Conservation (phyloP, 2,329 filamentous ascomycete genomes). For the Aspergillus sp. region DNA sequence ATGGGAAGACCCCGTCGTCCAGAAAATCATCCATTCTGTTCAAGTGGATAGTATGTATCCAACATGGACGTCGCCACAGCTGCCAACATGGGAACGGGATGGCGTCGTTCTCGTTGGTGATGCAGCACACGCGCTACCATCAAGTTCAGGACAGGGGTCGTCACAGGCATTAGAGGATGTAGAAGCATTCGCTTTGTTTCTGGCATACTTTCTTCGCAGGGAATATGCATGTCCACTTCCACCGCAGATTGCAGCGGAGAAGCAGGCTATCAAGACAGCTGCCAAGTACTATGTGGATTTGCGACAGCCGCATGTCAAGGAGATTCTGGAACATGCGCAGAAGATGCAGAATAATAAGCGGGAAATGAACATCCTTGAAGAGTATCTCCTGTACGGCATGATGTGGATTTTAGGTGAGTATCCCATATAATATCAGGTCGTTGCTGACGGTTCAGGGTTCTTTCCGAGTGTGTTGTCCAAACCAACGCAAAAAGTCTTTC, state of each 20-base stretch:
- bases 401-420: constrained; percentile 33
- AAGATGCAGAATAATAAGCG: constrained; percentile 30
- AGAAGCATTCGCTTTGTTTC: constrained; percentile 42
- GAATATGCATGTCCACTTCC: constrained; percentile 1
- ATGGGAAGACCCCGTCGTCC: constrained; percentile 46
- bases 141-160: constrained; percentile 52
- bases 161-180: constrained; percentile 55
- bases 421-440: neutral
- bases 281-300: constrained; percentile 29
- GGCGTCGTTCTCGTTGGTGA: constrained; percentile 53
- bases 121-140: constrained; percentile 53
- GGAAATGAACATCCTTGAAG: constrained; percentile 27
- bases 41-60: constrained; percentile 43
- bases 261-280: constrained; percentile 19
- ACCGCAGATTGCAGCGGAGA: constrained; percentile 7
- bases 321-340: constrained; percentile 27
- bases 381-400: constrained; percentile 34
- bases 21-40: constrained; percentile 34
- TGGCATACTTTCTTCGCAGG: constrained; percentile 25
- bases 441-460: constrained; percentile 13
- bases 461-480: constrained; percentile 16
- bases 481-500: constrained; percentile 12
- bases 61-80: constrained; percentile 43
- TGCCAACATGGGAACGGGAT: constrained; percentile 45
- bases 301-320: constrained; percentile 29